Conservation (phyloP, 208 protist genomes). For the Leptomonas pyrrhocoris region DNA sequence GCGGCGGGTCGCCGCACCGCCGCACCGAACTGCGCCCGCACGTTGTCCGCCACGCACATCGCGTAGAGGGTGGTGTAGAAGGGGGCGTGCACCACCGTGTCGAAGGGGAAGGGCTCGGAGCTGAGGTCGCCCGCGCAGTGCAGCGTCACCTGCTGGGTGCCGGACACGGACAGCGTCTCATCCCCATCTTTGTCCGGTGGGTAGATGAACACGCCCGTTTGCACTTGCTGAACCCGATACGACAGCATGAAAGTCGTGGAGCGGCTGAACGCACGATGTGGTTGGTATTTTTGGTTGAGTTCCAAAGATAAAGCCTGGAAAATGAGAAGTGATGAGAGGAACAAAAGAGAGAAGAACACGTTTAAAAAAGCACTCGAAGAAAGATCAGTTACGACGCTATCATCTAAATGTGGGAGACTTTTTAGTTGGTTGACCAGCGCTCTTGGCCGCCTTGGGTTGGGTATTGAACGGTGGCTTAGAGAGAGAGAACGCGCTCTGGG, state of each 20-base stretch:
- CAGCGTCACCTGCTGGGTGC: slow-evolving; percentile 12
- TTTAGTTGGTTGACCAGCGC: too few species aligned
- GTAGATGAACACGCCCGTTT: slow-evolving; percentile 22
- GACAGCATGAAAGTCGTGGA: neutral
- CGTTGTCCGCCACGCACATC: slow-evolving; percentile 2
- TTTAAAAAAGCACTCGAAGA: too few species aligned
- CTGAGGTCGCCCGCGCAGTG: slow-evolving; percentile 17
- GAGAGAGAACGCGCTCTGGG: too few species aligned
- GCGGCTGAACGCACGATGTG: neutral
- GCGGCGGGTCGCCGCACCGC: slow-evolving; percentile 4
- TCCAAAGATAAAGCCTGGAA: neutral
- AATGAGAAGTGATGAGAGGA: neutral
- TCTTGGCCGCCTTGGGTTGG: too few species aligned
- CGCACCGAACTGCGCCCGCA: slow-evolving; percentile 12
- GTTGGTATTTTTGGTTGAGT: too few species aligned
- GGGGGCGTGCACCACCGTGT: slow-evolving; percentile 10
- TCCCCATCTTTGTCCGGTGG: neutral
- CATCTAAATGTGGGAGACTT: too few species aligned
- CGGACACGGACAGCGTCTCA: slow-evolving; percentile 14
- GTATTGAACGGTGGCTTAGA: too few species aligned
- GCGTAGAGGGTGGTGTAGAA: slow-evolving; percentile 11
- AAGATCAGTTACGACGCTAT: too few species aligned
- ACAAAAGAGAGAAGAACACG: neutral
- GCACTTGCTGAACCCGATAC: slow-evolving; percentile 15
- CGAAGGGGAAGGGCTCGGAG: slow-evolving; percentile 20